Evolutionary conservation across 1,284 basidiomycete genomes (phyloP).

Genomic region (Wallemia hederae): DNA sequence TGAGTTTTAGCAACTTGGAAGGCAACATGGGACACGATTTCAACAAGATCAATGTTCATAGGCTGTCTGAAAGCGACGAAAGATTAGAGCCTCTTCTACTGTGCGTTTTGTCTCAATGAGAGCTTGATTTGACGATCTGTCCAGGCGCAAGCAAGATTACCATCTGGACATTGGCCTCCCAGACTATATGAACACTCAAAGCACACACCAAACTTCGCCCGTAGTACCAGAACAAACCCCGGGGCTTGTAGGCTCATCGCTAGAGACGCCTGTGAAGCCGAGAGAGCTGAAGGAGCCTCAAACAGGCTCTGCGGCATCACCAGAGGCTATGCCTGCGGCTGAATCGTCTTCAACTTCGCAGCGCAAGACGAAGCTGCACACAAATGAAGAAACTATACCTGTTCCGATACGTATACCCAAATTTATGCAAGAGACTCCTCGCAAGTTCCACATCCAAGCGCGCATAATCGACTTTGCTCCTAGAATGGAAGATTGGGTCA

Average conservation of each 20-base stretch:
- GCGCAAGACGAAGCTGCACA: background rate
- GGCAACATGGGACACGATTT: background rate
- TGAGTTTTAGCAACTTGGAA: background rate
- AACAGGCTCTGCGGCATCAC: background rate
- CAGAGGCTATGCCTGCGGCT: background rate
- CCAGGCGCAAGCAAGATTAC: background rate
- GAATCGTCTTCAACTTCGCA: background rate
- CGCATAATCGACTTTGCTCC: background rate
- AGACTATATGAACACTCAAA: background rate
- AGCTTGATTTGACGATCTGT: background rate
- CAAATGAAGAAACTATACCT: background rate
- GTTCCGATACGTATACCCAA: background rate
- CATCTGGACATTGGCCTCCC: background rate
- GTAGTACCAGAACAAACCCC: background rate
- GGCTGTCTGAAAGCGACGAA: background rate
- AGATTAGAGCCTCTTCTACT: background rate
- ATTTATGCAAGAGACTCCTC: background rate
- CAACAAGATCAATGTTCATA: background rate
- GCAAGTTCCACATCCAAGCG: background rate
- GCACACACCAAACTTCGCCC: background rate
- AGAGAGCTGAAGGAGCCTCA: background rate
- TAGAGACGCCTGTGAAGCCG: background rate
- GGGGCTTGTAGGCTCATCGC: background rate
- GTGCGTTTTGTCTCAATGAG: background rate
- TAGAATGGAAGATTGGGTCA: background rate